Base-by-base conservation (phyloP, 352 stramenopile genomes). In the Phytophthora foliorum region DNA sequence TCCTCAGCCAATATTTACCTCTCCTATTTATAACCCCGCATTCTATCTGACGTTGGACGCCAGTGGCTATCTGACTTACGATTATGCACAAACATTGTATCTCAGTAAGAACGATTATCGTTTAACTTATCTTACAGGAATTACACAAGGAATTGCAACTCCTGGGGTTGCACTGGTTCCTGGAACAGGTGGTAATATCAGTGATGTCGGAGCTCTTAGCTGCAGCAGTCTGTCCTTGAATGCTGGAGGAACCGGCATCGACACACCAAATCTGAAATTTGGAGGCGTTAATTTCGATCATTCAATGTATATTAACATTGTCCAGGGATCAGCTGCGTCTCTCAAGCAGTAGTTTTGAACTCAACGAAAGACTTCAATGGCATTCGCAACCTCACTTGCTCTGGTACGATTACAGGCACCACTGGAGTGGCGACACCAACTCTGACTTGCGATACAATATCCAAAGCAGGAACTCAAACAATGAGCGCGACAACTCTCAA, bases 121-220 rank as follows among this genome's bases (percentile, higher is more conserved):
- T 14, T 59, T 59, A n/a, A 49, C 36, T 38, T 59, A 59, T 49
- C n/a, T 59, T n/a, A 39, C 52, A 59, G 52, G 52, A 24, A 59
- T 59, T 38, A 59, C 52, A 9, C 52, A 14, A 46, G 45, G 45
- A 0, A 21, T 13, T 14, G 45, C 45, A 22, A 36, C 24, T 0
- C 13, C 5, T 3, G 45, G 45, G 4, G 16, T 38, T 0, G 45
- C 24, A 2, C 13, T 53, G 6, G 24, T 53, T 14, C 45, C 14
- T 22, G 22, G 22, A 2, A 21, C 14, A 22, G 6, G 5, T 14
- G 9, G 7, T 24, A 13, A 53, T 53, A 38, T 53, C 10, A 53
- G 45, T 27, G 45, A 24, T 5, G 22, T 53, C 14, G 45, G 45
- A 7, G 45, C 45, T n/a, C n/a, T n/a, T n/a, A n/a, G 8, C 14